A percentile compares a stretch with the other conserved stretches of the same genome.
Conservation (phyloP, 805 yeast genomes). For the Maudiozyma serrabonitensis region DNA sequence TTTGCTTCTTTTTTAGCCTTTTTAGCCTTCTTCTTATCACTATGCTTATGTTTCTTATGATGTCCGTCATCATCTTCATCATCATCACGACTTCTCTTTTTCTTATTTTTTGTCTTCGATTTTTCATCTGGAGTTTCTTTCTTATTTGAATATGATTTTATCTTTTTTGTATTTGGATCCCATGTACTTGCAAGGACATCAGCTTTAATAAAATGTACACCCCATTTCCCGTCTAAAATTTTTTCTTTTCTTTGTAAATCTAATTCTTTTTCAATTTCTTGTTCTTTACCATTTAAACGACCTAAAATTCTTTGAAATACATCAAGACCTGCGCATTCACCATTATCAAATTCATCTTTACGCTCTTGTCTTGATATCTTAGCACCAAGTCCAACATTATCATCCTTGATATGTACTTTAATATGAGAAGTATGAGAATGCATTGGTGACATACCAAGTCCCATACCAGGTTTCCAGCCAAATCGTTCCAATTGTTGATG, state of each 20-base stretch:
- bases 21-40: slow-evolving; percentile 24
- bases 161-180: slow-evolving; percentile 47
- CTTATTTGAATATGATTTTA: slow-evolving; percentile 22
- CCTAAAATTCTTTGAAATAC: slow-evolving; percentile 88
- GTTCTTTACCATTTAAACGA: slow-evolving; percentile 78
- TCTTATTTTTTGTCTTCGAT: neutral
- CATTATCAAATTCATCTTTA: slow-evolving; percentile 63
- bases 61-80: slow-evolving; percentile 18
- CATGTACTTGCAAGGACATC: slow-evolving; percentile 77
- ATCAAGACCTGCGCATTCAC: slow-evolving; percentile 84
- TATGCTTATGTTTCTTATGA: slow-evolving; percentile 19
- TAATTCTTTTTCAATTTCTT: slow-evolving; percentile 50
- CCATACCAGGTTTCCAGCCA: slow-evolving; percentile 92
- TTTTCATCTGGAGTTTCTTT: neutral
- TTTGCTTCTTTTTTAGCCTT: slow-evolving; percentile 22
- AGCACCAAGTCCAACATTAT: slow-evolving; percentile 86
- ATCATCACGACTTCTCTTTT: slow-evolving; percentile 12
- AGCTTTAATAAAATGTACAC: slow-evolving; percentile 78
- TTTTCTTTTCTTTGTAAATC: slow-evolving; percentile 59
- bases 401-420: slow-evolving; percentile 72
- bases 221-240: slow-evolving; percentile 79
- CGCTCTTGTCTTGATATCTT: slow-evolving; percentile 45
- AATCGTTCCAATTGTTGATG: slow-evolving; percentile 69
- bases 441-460: slow-evolving; percentile 51
- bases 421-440: slow-evolving; percentile 67